Percentiles rank a stretch among this genome's conserved stretches.
These are phyloP conservation scores for Aegilops bicornis DNA, from an alignment of 176 grass and related monocot species.

Conservation along the genomic window DNA sequence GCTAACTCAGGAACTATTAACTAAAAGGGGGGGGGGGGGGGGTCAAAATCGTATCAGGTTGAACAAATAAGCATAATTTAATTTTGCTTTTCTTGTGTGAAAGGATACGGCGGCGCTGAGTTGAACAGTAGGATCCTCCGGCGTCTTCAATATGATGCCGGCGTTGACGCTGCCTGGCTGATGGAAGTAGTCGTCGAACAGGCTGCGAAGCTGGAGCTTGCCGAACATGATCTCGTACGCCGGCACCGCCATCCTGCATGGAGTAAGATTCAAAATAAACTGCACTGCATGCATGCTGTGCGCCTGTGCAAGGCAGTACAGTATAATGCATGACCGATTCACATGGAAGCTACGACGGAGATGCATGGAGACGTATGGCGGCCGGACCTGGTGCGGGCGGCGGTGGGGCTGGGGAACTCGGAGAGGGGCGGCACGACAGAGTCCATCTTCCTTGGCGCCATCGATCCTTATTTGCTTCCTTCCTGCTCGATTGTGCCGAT, in stretches of 20 bases:
- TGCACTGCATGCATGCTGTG: too few relatives aligned
- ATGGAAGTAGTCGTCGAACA: slow-evolving; percentile 55
- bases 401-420: not conserved
- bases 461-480: not conserved
- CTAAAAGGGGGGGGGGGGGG: too few relatives aligned
- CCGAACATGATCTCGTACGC: slow-evolving; percentile 67
- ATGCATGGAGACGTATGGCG: too few relatives aligned
- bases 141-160: not conserved
- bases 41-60: too few relatives aligned
- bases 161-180: not conserved
- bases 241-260: slow-evolving; percentile 49
- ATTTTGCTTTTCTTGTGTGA: too few relatives aligned
- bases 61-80: too few relatives aligned
- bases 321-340: too few relatives aligned
- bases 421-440: not conserved
- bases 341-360: too few relatives aligned
- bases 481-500: not conserved
- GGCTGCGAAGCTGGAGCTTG: slow-evolving; percentile 45
- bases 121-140: not conserved
- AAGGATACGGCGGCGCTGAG: not conserved
- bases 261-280: too few relatives aligned
- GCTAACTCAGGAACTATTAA: not conserved
- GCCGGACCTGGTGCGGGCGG: not conserved
- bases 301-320: too few relatives aligned
- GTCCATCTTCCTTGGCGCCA: not conserved